Evolutionary conservation across 495 filamentous ascomycete species (phyloP).

Genomic region (Hyphodiscus hymeniophilus): DNA sequence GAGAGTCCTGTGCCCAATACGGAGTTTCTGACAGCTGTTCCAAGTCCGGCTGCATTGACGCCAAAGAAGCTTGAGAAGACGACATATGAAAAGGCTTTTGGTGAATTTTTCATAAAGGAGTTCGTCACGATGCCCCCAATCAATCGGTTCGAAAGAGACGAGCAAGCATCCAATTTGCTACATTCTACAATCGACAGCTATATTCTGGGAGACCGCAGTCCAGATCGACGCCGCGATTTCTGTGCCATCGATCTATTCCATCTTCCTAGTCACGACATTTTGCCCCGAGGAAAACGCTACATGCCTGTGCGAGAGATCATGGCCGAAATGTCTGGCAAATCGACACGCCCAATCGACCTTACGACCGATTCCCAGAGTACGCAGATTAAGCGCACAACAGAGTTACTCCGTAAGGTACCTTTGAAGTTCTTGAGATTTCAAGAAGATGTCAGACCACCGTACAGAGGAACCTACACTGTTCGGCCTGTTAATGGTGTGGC

Average conservation of each 20-base stretch:
- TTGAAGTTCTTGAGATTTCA: slow-evolving; percentile 75
- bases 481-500: slow-evolving; percentile 38
- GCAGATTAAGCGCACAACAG: slow-evolving; percentile 30
- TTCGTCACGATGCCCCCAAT: slow-evolving; percentile 52
- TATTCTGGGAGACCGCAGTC: slow-evolving; percentile 28
- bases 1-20: slow-evolving; percentile 17
- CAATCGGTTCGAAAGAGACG: slow-evolving; percentile 42
- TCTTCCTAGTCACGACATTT: slow-evolving; percentile 42
- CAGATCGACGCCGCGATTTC: slow-evolving; percentile 31
- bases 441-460: slow-evolving; percentile 86
- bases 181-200: slow-evolving; percentile 40
- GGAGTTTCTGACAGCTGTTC: slow-evolving; percentile 14
- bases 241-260: slow-evolving; percentile 51
- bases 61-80: slow-evolving; percentile 31
- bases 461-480: slow-evolving; percentile 74
- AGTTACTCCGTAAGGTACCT: slow-evolving; percentile 53
- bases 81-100: slow-evolving; percentile 65
- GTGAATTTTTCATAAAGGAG: slow-evolving; percentile 66
- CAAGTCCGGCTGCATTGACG: slow-evolving; percentile 5
- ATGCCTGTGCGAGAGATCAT: slow-evolving; percentile 63
- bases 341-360: slow-evolving; percentile 22
- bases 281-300: slow-evolving; percentile 39
- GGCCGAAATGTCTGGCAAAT: slow-evolving; percentile 28
- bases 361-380: slow-evolving; percentile 38
- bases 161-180: slow-evolving; percentile 42